Evolutionary conservation across 1,139 yeast species (phyloP), one percentile per base, ranked within the genome.

Genomic region (Candida albicans): DNA sequence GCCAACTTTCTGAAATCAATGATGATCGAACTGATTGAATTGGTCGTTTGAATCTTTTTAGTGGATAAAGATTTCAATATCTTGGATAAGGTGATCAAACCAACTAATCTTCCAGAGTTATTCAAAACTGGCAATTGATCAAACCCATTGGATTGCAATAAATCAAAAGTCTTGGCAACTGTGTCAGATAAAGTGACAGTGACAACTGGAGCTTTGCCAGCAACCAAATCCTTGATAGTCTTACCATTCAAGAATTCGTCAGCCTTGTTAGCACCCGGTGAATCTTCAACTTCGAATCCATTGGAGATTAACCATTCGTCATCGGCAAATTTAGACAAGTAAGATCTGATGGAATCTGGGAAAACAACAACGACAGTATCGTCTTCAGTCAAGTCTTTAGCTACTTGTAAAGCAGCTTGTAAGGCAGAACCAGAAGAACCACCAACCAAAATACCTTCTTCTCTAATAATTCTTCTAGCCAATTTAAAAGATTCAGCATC

Each of bases 271-370:
- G 72, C 68, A 43, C 75, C 75, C 49, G 73, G 64, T 40, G 67
- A 62, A 52, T 67, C 74, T 49, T 80, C 86, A 35, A 72, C 71
- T 49, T 68, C 68, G 59, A 88, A 84, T 5, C 89, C 87, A 62
- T 87, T 86, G 56, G 81, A 81, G 64, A 77, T 79, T 87, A 88
- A 82, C 96, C 96, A 88, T 68, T 87, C 95, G 59, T 88, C 95
- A 63, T 88, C 96, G 40, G 88, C 93, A 61, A 88, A 88, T 70
- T 88, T 88, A 52, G 93, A 82, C 64, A 88, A 76, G 70, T 88
- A 88, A 11, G 95, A 87, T 72, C 96, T 82, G 58, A 88, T 81
- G 35, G 93, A 84, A 63, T 88, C 96, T 43, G 96, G 96, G 79
- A 87, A 81, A 28, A 88, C 84, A 37, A 86, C 91, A 34, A 88